Percentiles rank a stretch among this genome's conserved stretches.
Evolutionary conservation across 495 filamentous ascomycete genomes (phyloP).

Genomic region (Echria macrotheca): DNA sequence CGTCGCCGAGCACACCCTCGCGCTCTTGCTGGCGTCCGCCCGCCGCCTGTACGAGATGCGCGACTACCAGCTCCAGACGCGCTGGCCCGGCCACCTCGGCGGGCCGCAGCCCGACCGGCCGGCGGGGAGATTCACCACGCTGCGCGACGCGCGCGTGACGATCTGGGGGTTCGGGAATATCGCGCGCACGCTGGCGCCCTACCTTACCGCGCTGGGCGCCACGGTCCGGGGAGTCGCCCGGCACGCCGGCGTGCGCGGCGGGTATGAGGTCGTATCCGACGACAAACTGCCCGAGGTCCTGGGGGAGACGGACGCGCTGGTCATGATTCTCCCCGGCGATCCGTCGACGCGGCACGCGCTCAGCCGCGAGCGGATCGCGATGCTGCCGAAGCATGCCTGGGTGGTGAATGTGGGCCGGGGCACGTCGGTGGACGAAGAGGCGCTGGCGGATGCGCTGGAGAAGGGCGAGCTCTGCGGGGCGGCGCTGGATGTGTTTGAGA

Average conservation of each 20-base stretch:
- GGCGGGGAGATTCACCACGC: constrained; percentile 44
- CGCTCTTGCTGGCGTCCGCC: constrained; percentile 45
- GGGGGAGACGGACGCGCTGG: constrained; percentile 63
- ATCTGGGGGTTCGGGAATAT: constrained; percentile 88
- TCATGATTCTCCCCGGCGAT: constrained; percentile 63
- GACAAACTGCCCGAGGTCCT: constrained; percentile 52
- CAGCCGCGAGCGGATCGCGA: constrained; percentile 54
- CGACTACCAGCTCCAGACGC: constrained; percentile 46
- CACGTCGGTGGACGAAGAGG: constrained; percentile 72
- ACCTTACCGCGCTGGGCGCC: constrained; percentile 54
- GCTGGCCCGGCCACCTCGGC: constrained; percentile 54
- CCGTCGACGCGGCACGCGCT: constrained; percentile 71
- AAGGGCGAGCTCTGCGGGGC: constrained; percentile 59
- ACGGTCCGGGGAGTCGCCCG: constrained; percentile 42
- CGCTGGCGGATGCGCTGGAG: constrained; percentile 66
- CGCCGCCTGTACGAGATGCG: constrained; percentile 54
- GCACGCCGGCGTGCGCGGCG: constrained; percentile 54
- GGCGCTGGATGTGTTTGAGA: constrained; percentile 76
- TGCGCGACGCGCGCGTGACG: constrained; percentile 43
- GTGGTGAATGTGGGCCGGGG: constrained; percentile 81
- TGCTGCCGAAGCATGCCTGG: constrained; percentile 74
- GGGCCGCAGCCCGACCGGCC: constrained; percentile 49
- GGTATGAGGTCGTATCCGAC: constrained; percentile 46
- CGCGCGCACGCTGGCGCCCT: constrained; percentile 65
- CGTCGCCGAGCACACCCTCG: constrained; percentile 55